Percentiles rank a stretch among this genome's conserved stretches.
Conservation (phyloP, 352 stramenopile species). For the Pythium chondricola region DNA sequence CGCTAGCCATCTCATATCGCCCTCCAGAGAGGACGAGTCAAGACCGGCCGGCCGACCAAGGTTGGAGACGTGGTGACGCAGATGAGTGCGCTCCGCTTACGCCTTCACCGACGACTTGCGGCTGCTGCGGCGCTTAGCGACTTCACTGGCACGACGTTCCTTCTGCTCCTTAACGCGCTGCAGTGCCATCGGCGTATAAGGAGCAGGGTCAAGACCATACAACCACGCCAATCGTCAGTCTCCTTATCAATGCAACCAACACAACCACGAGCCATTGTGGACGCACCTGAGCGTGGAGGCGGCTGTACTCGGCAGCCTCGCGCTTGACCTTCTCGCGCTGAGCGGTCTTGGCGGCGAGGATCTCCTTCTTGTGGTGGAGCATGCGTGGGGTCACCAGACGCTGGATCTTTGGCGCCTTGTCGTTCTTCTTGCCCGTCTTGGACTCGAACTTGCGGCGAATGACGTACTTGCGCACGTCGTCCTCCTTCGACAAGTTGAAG, state of each 20-base stretch:
- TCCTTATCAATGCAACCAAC: neutral
- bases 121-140: constrained; percentile 97
- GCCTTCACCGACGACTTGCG: constrained; percentile 93
- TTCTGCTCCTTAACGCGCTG: constrained; percentile 98
- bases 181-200: constrained; percentile 93
- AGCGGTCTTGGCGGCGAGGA: constrained; percentile 77
- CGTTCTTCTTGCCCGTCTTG: constrained; percentile 98
- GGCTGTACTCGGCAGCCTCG: constrained; percentile 97
- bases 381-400: constrained; percentile 97
- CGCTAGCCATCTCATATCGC: too few relatives aligned
- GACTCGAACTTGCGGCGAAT: constrained; percentile 98
- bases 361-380: constrained; percentile 95
- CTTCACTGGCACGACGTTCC: constrained; percentile 95
- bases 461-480: constrained; percentile 99
- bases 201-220: constrained; percentile 59
- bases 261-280: neutral
- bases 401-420: constrained; percentile 99
- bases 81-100: constrained; percentile 41
- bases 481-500: constrained; percentile 99
- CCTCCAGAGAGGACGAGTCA: too few relatives aligned
- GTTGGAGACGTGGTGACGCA: constrained; percentile 24
- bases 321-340: constrained; percentile 89
- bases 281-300: constrained; percentile 91
- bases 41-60: neutral
- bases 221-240: constrained; percentile 39